Conservation (phyloP, 306 rosid genomes). For the Luffa aegyptiaca region DNA sequence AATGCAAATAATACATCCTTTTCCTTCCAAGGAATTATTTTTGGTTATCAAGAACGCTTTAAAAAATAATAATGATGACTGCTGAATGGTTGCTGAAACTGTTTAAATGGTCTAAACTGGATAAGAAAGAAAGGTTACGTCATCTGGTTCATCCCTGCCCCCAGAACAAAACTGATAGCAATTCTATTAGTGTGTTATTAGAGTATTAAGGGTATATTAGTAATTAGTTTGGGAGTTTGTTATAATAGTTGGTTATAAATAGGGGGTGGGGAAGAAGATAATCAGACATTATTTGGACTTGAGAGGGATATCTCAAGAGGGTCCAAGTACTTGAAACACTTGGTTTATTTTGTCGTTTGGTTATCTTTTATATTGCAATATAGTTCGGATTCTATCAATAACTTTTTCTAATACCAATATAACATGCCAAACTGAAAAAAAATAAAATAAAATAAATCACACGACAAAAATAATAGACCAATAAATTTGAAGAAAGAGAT, state of each 20-base stretch:
- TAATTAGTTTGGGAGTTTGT: too few species aligned
- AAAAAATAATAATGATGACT: background rate
- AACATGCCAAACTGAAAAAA: background rate
- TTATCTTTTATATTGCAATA: too few species aligned
- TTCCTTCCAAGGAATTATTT: background rate
- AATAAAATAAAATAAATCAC: background rate
- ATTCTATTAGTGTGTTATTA: too few species aligned
- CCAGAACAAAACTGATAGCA: background rate
- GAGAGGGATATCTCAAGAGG: too few species aligned
- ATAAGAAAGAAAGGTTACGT: background rate
- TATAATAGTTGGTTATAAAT: too few species aligned
- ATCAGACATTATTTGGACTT: too few species aligned
- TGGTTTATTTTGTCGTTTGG: too few species aligned
- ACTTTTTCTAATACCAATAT: background rate
- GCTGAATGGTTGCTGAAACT: background rate
- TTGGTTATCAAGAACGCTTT: background rate
- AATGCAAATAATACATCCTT: background rate
- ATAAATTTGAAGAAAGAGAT: constrained; percentile 14
- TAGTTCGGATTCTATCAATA: too few species aligned
- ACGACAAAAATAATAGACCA: background rate
- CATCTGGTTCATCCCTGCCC: background rate
- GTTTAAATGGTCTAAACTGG: background rate
- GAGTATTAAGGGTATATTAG: too few species aligned
- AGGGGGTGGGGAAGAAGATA: too few species aligned
- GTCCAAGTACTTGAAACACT: too few species aligned